Base-by-base conservation (phyloP, 2,329 filamentous ascomycete genomes). In the Scedosporium apiospermum region DNA sequence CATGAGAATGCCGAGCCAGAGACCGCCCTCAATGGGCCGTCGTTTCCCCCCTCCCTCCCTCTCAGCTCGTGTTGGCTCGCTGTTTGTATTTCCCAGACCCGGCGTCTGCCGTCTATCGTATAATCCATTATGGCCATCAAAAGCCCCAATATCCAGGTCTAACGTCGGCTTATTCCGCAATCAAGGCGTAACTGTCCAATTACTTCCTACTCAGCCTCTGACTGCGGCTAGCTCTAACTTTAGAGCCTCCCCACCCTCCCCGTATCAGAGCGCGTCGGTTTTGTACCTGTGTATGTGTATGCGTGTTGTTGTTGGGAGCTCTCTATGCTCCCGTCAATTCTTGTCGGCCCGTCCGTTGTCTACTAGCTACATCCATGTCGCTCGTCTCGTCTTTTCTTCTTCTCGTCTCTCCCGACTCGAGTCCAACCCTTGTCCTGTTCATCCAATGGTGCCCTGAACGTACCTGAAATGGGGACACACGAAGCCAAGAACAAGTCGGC, bases 121-220 rank as follows among this genome's bases (percentile, higher is more conserved):
- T 14, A 38, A 38, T 38, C 23, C 23, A 55, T 55, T 55, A 55
- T 55, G 23, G 23, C 51, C 21, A 55, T 55, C 51, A 38, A 3
- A 55, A 55, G 51, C 23, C 51, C 21, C 49, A 53, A 55, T 55
- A 55, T 55, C 51, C 51, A 55, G 51, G 51, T 55, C 51, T 23
- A 30, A 55, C 23, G 51, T 27, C 51, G 23, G 5, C 23, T 12
- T 10, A 14, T 55, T 55, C 18, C 51, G 51, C 23, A 55, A 55
- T 55, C 51, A 55, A 55, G 51, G 4, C 12, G 51, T 14, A 23
- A 55, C 51, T 27, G 21, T 14, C 18, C 23, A 27, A 16, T 55
- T 16, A 55, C 51, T 55, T 14, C 34, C 34, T 38, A 38, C 34
- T 38, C 21, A 23, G 51, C 23, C 51, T 55, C 51, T 55, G 51